These are phyloP conservation scores for Monosporozyma unispora DNA, from an alignment of 805 yeast genomes.

Conservation along the genomic window DNA sequence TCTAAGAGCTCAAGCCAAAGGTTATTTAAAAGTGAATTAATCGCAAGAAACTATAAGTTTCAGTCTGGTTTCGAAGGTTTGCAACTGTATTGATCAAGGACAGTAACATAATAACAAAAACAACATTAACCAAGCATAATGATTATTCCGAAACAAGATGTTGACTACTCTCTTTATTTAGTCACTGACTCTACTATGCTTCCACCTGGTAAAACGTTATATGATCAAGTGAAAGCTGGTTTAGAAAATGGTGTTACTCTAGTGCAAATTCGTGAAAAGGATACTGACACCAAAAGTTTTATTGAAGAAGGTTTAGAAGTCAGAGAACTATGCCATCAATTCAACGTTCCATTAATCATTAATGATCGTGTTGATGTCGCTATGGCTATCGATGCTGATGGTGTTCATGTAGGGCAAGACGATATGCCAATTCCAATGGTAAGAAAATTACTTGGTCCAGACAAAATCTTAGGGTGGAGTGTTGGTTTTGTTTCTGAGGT, in stretches of 20 bases:
- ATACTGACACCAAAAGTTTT: slow-evolving; percentile 58
- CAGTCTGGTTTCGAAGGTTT: background rate
- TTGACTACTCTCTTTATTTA: slow-evolving; percentile 51
- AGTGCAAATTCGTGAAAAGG: slow-evolving; percentile 78
- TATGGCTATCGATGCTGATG: slow-evolving; percentile 80
- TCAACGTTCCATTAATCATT: slow-evolving; percentile 67
- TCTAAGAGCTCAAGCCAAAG: background rate
- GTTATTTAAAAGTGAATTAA: background rate
- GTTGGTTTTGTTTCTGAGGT: slow-evolving; percentile 51
- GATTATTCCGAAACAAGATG: slow-evolving; percentile 17
- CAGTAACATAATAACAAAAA: background rate
- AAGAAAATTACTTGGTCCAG: slow-evolving; percentile 57
- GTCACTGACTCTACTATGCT: slow-evolving; percentile 75
- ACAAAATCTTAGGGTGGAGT: slow-evolving; percentile 73
- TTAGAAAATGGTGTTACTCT: slow-evolving; percentile 67
- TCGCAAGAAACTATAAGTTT: background rate
- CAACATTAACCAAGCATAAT: slow-evolving; percentile 5
- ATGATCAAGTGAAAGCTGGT: slow-evolving; percentile 54
- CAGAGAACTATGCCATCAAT: slow-evolving; percentile 49
- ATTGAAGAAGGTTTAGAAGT: slow-evolving; percentile 51
- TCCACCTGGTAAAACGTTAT: slow-evolving; percentile 48
- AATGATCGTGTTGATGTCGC: slow-evolving; percentile 88
- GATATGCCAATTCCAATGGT: slow-evolving; percentile 58
- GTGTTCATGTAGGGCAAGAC: slow-evolving; percentile 88
- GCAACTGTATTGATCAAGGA: no score